Evolutionary conservation across 2,329 filamentous ascomycete species (phyloP).

Genomic region (Botrytis elliptica): DNA sequence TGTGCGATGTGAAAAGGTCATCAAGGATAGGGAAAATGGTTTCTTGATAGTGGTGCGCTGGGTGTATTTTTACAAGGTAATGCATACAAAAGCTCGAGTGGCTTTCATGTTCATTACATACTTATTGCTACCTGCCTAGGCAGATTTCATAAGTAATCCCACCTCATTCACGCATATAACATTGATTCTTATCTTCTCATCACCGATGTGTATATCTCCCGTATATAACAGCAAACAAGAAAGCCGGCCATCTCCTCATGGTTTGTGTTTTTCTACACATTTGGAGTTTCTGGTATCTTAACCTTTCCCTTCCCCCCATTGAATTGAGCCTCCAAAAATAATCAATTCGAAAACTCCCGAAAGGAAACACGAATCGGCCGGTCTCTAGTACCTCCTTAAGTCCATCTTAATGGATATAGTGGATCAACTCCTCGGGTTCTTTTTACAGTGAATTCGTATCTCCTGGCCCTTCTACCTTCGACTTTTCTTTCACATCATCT

Average conservation of each 20-base stretch:
- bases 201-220: too few relatives aligned
- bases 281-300: not conserved
- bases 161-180: not conserved
- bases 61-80: not conserved
- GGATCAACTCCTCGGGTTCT: not conserved
- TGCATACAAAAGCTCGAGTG: not conserved
- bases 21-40: not conserved
- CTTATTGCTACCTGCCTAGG: not conserved
- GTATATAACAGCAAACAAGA: not conserved
- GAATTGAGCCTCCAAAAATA: not conserved
- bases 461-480: not conserved
- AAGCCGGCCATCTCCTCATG: not conserved
- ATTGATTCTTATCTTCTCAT: not conserved
- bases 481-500: not conserved
- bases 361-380: not conserved
- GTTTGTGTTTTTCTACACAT: not conserved
- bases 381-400: not conserved
- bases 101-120: not conserved
- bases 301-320: not conserved
- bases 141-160: not conserved
- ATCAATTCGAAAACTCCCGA: not conserved
- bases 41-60: not conserved
- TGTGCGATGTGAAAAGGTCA: not conserved
- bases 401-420: not conserved
- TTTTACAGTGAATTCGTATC: not conserved